A percentile compares a stretch with the other conserved stretches of the same genome.
phyloP scores from a whole-genome alignment of 2,329 filamentous ascomycete species.

The Colletotrichum incanum region DNA sequence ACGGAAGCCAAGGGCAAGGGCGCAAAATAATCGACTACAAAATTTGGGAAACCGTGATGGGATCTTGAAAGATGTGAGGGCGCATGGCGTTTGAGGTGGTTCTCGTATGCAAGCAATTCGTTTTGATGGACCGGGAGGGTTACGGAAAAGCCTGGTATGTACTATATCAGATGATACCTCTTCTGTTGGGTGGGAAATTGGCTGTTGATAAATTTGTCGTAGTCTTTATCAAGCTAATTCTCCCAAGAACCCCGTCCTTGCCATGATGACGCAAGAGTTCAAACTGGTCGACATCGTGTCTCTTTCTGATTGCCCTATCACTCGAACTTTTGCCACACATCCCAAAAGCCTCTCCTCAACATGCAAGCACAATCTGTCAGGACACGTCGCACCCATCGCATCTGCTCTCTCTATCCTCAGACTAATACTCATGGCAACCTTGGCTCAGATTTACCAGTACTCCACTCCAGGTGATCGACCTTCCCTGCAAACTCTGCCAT shows the following conservation, averaged over 20 bases:
- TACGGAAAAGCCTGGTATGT: slow-evolving; percentile 43
- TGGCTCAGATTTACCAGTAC: neutral
- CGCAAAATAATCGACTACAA: slow-evolving; percentile 69
- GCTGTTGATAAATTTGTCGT: slow-evolving; percentile 14
- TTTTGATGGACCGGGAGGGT: slow-evolving; percentile 46
- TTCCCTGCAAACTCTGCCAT: neutral
- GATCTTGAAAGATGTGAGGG: slow-evolving; percentile 46
- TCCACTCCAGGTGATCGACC: neutral
- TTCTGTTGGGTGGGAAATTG: slow-evolving; percentile 27
- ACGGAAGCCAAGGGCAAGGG: slow-evolving; percentile 91
- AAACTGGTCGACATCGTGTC: neutral
- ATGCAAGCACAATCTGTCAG: too few species aligned
- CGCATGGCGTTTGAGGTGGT: slow-evolving; percentile 41
- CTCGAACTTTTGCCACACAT: neutral
- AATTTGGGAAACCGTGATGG: neutral
- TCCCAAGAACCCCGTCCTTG: neutral
- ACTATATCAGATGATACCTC: slow-evolving; percentile 41
- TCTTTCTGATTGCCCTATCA: neutral
- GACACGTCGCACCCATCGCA: neutral
- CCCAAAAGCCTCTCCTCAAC: neutral
- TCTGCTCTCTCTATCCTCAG: too few species aligned
- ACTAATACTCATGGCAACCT: neutral
- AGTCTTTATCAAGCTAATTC: slow-evolving; percentile 17
- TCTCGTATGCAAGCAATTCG: slow-evolving; percentile 50
- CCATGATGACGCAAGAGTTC: neutral